phyloP scores from a whole-genome alignment of 2,329 filamentous ascomycete genomes.

The Claviceps sorghi region DNA sequence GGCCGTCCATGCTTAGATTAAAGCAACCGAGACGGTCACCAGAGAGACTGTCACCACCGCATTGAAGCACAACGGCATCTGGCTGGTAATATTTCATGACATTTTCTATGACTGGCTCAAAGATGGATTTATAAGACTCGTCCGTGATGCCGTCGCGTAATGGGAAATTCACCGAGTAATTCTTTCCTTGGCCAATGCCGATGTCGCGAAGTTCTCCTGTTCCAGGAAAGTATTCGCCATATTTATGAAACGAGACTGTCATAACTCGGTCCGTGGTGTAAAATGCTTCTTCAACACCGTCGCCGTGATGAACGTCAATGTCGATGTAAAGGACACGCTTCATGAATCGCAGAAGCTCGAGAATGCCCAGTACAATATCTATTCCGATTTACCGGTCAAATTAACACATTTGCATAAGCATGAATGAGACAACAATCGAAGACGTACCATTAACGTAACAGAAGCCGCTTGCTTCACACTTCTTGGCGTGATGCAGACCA shows the following conservation, averaged over 20 bases:
- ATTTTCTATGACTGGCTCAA: slow-evolving; percentile 73
- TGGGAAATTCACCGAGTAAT: slow-evolving; percentile 84
- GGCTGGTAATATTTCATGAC: slow-evolving; percentile 83
- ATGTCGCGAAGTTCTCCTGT: slow-evolving; percentile 79
- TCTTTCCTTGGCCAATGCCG: slow-evolving; percentile 74
- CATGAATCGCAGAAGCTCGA: slow-evolving; percentile 79
- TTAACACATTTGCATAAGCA: slow-evolving; percentile 6
- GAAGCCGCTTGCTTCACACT: slow-evolving; percentile 89
- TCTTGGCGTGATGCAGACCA: slow-evolving; percentile 93
- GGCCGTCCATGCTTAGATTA: slow-evolving; percentile 92
- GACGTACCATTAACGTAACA: slow-evolving; percentile 88
- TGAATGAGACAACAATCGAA: neutral
- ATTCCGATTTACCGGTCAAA: slow-evolving; percentile 7
- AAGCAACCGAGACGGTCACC: slow-evolving; percentile 92
- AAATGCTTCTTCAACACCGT: slow-evolving; percentile 86
- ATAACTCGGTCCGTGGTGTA: slow-evolving; percentile 87
- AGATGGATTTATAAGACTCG: slow-evolving; percentile 76
- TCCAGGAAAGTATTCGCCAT: slow-evolving; percentile 89
- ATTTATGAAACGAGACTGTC: slow-evolving; percentile 91
- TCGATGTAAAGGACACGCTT: slow-evolving; percentile 96
- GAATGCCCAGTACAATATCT: slow-evolving; percentile 93
- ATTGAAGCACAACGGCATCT: slow-evolving; percentile 86
- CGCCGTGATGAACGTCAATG: slow-evolving; percentile 87
- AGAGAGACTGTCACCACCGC: slow-evolving; percentile 85
- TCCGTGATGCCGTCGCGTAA: slow-evolving; percentile 88